These are phyloP conservation scores for Eurotiales sp. DNA, from an alignment of 2,329 filamentous ascomycete genomes.

Conservation along the genomic window DNA sequence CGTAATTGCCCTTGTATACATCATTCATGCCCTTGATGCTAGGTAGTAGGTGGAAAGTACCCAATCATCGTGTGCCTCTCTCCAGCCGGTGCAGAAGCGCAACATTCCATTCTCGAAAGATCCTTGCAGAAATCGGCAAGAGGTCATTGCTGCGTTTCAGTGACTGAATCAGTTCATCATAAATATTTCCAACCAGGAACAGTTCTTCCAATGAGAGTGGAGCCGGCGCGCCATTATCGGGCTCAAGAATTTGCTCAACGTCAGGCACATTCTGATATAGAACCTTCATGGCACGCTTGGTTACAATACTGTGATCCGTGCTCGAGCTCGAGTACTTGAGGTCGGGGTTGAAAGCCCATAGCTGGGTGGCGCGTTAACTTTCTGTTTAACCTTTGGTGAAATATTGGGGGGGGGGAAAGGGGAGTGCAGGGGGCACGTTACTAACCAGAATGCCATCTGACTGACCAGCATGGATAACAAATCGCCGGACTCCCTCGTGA, in stretches of 20 bases:
- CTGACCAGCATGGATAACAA: conserved; percentile 44
- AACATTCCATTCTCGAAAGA: conserved; percentile 54
- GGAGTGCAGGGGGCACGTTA: too few relatives aligned
- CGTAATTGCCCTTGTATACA: too few relatives aligned
- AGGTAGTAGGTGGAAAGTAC: too few relatives aligned
- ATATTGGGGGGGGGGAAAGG: background rate
- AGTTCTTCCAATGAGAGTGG: conserved; percentile 50
- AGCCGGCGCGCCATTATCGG: conserved; percentile 33
- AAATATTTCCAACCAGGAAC: conserved; percentile 35
- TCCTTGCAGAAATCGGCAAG: conserved; percentile 48
- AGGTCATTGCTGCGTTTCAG: conserved; percentile 41
- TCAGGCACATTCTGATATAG: conserved; percentile 46
- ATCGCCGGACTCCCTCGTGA: conserved; percentile 53
- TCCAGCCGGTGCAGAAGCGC: conserved; percentile 49
- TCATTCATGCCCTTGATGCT: too few relatives aligned
- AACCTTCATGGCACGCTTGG: conserved; percentile 54
- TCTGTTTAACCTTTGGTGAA: background rate
- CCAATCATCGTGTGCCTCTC: background rate
- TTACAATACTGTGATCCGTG: conserved; percentile 26
- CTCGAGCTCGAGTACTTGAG: conserved; percentile 52
- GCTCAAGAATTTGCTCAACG: conserved; percentile 32
- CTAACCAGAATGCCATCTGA: conserved; percentile 37
- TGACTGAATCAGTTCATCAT: conserved; percentile 30
- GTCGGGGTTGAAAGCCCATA: conserved; percentile 61
- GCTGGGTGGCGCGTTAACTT: conserved; percentile 24